Conservation (phyloP, 1,139 yeast genomes). For the Taphrina flavorubra region DNA sequence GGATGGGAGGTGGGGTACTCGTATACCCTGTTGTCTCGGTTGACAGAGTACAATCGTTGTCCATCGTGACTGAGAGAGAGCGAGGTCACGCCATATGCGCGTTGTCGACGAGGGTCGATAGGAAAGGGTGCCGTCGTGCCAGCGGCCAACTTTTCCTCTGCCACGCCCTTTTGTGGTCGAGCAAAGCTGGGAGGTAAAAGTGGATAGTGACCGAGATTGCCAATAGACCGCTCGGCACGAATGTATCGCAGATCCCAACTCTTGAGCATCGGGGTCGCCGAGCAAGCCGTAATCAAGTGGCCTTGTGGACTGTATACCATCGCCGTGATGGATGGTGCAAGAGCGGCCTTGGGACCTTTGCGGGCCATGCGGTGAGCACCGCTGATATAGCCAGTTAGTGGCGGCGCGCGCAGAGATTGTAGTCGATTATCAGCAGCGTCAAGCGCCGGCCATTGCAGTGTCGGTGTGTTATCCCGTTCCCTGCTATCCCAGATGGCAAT, state of each 20-base stretch:
- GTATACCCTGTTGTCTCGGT: constrained; percentile 24
- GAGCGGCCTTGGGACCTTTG: constrained; percentile 5
- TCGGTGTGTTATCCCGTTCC: not conserved
- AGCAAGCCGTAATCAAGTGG: constrained; percentile 34
- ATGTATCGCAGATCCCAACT: constrained; percentile 40
- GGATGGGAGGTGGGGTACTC: constrained; percentile 19
- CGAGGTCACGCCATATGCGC: constrained; percentile 27
- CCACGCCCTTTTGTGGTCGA: constrained; percentile 1
- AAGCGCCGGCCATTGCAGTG: not conserved
- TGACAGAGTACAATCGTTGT: constrained; percentile 23
- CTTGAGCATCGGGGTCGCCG: constrained; percentile 29
- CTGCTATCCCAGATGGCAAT: constrained; percentile 42
- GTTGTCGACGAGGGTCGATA: not conserved
- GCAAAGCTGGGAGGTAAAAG: not conserved
- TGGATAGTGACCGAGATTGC: constrained; percentile 2
- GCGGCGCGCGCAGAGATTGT: constrained; percentile 1
- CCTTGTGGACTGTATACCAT: constrained; percentile 11
- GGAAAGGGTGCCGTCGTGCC: constrained; percentile 14
- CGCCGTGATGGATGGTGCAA: constrained; percentile 27
- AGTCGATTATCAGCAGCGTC: not conserved
- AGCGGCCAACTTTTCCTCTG: not conserved
- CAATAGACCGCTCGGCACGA: not conserved
- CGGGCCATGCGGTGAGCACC: constrained; percentile 11
- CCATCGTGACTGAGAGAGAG: constrained; percentile 20
- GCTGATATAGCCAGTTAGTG: not conserved